phyloP scores from a whole-genome alignment of 345 rosid genomes.

The Lepidium didymum region DNA sequence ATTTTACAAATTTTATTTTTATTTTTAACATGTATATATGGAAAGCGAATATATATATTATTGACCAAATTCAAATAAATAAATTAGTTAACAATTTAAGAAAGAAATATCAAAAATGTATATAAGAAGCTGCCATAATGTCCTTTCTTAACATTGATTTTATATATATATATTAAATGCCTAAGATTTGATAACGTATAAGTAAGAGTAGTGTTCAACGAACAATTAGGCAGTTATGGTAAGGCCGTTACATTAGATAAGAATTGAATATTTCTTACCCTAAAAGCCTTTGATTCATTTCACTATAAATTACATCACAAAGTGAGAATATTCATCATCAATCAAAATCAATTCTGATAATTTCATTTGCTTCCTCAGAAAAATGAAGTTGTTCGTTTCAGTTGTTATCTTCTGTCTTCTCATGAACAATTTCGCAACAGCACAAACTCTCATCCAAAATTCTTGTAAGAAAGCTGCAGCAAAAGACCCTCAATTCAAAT shows the following conservation, averaged over 20 bases:
- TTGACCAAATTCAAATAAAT: background rate
- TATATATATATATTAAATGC: background rate
- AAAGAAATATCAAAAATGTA: background rate
- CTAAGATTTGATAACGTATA: background rate
- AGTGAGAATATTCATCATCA: background rate
- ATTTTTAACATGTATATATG: too few relatives aligned
- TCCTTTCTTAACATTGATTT: background rate
- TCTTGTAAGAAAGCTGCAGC: slow-evolving; percentile 35
- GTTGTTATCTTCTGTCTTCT: slow-evolving; percentile 4
- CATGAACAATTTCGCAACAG: background rate
- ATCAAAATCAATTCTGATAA: background rate
- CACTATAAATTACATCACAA: background rate
- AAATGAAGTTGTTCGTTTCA: background rate
- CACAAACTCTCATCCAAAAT: background rate
- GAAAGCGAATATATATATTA: slow-evolving; percentile 1
- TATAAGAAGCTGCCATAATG: background rate
- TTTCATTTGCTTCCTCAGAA: background rate
- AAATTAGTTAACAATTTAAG: background rate
- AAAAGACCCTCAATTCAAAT: slow-evolving; percentile 19
- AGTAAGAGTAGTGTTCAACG: background rate
- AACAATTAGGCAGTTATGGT: background rate
- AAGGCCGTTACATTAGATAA: background rate
- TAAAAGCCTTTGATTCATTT: background rate
- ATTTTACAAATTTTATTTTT: too few relatives aligned
- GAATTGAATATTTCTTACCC: background rate